These are phyloP conservation scores for Talaromyces stipitatus DNA, from an alignment of 495 filamentous ascomycete genomes.

Conservation along the genomic window DNA sequence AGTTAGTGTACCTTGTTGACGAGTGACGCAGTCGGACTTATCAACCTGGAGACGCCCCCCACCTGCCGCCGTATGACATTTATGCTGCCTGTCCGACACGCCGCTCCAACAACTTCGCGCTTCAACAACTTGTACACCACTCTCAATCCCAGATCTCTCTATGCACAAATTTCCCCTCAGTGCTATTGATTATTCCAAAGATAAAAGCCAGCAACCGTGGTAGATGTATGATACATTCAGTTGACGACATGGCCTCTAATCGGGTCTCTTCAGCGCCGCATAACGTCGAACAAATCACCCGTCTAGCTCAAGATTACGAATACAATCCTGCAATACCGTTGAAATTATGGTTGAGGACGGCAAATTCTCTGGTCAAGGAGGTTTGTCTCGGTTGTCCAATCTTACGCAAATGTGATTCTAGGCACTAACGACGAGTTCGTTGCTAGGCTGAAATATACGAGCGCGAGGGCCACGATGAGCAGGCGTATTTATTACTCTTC, in stretches of 20 bases:
- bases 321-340: conserved; percentile 69
- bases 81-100: neutral
- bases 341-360: conserved; percentile 75
- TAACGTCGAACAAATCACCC: conserved; percentile 63
- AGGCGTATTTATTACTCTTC: conserved; percentile 79
- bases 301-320: conserved; percentile 64
- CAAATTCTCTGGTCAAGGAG: conserved; percentile 70
- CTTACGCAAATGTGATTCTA: neutral
- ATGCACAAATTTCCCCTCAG: neutral
- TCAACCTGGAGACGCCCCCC: conserved; percentile 1
- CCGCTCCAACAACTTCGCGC: neutral
- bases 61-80: neutral
- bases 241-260: conserved; percentile 8
- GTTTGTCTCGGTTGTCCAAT: conserved; percentile 32
- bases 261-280: conserved; percentile 41
- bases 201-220: neutral
- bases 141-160: neutral
- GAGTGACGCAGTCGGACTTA: too few species aligned
- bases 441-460: conserved; percentile 68
- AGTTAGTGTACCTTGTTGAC: too few species aligned
- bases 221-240: neutral
- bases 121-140: neutral
- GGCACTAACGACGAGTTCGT: neutral
- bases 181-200: neutral
- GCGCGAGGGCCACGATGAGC: conserved; percentile 74